Evolutionary conservation across 208 protist species (phyloP), one percentile per base, ranked within the genome.

Genomic region (Trypanosoma scelopori): DNA sequence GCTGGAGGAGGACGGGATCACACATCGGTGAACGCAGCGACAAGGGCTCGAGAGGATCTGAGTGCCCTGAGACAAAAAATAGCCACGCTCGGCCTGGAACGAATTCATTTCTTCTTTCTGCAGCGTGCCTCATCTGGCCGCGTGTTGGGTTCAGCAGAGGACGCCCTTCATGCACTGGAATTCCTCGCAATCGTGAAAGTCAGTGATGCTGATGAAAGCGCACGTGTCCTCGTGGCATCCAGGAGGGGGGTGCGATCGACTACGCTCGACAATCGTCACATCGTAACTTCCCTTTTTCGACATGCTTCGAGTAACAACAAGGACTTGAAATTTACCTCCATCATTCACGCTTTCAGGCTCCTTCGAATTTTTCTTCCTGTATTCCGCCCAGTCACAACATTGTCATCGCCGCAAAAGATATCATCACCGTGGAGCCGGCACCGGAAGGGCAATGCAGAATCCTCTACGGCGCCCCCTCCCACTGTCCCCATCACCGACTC

Each of bases 341-440:
- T 93, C 32, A 82, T 93, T 30, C 87, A 91, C 55, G 74, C 58
- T 27, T 93, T 87, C 64, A 74, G 76, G 7, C 69, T 93, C 41
- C 67, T 91, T 42, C 87, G 87, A 48, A 77, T 93, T 20, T 87
- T 85, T 53, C 55, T 91, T 35, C 78, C 69, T 4, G 46, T 74
- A 23, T 52, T 89, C 13, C 87, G 74, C 65, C 77, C 76, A 41
- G 71, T 74, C 20, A 35, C 55, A 28, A 43, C 55, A 41, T 12
- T 37, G 59, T 20, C 3, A 15, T 53, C 30, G 42, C 18, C 37
- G 1, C 25, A 37, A 37, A 37, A 9, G 9, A 3, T 37, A 37
- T 37, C 32, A 37, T 37, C 32, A 37, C 9, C 32, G 9, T 9
- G 32, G 3, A 37, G 32, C 32, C 9, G 32, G 3, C 32, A 37